phyloP scores from a whole-genome alignment of 1,284 basidiomycete genomes.

The Vanrija pseudolonga region DNA sequence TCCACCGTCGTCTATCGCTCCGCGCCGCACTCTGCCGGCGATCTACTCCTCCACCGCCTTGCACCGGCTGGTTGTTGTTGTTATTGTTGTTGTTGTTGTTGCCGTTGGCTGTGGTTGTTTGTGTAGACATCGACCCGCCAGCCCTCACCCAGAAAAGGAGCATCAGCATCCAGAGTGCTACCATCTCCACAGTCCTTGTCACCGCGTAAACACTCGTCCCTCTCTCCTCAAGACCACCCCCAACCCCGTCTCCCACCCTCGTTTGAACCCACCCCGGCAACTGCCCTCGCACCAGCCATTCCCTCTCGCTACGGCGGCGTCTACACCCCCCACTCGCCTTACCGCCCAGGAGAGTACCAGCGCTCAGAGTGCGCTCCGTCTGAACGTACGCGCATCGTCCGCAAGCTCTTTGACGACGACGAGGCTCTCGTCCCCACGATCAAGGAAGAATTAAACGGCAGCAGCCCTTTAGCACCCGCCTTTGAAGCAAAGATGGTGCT shows the following conservation, averaged over 20 bases:
- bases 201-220: conserved; percentile 9
- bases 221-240: conserved; percentile 20
- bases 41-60: background rate
- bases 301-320: conserved; percentile 21
- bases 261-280: conserved; percentile 13
- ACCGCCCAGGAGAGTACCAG: conserved; percentile 35
- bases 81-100: too few relatives aligned
- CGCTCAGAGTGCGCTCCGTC: conserved; percentile 30
- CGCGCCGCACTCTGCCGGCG: background rate
- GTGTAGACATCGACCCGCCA: background rate
- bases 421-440: conserved; percentile 11
- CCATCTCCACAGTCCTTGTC: too few relatives aligned
- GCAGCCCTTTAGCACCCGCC: conserved; percentile 31
- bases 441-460: conserved; percentile 9
- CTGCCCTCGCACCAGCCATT: conserved; percentile 23
- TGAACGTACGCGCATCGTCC: conserved; percentile 29
- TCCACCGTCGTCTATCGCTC: background rate
- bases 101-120: too few relatives aligned
- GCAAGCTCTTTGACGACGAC: conserved; percentile 34
- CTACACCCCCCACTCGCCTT: conserved; percentile 28
- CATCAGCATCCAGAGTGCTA: conserved; percentile 1
- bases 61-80: too few relatives aligned
- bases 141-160: conserved; percentile 19
- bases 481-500: conserved; percentile 46
- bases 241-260: conserved; percentile 15